A percentile compares a stretch with the other conserved stretches of the same genome.
phyloP scores from a whole-genome alignment of 495 filamentous ascomycete species.

The Amphirosellinia nigrospora region DNA sequence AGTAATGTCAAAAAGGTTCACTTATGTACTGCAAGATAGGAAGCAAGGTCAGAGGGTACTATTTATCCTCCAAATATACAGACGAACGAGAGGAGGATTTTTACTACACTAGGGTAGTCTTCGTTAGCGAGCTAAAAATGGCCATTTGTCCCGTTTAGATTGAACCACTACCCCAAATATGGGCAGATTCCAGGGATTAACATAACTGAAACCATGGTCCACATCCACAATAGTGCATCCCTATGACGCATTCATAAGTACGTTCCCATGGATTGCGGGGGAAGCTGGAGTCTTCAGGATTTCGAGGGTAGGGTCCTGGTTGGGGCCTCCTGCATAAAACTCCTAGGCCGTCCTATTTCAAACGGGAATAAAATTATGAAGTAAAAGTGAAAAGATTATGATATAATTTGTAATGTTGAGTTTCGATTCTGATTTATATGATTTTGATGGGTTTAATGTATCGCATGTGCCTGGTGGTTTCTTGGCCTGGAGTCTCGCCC shows the following conservation, averaged over 20 bases:
- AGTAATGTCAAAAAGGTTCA: background rate
- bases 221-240: background rate
- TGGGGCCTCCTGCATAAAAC: too few species aligned
- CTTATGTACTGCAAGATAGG: background rate
- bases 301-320: too few species aligned
- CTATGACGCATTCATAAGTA: conserved; percentile 14
- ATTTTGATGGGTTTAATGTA: too few species aligned
- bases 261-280: conserved; percentile 7
- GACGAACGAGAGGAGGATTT: background rate
- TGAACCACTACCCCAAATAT: conserved; percentile 10
- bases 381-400: too few species aligned
- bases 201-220: conserved; percentile 1
- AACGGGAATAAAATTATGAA: too few species aligned
- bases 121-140: background rate
- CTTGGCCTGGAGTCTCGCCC: too few species aligned
- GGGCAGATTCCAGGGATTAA: conserved; percentile 9
- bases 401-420: too few species aligned
- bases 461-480: too few species aligned
- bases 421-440: too few species aligned
- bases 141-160: background rate
- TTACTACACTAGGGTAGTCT: background rate
- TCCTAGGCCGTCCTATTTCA: too few species aligned
- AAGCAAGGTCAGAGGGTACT: background rate
- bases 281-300: background rate
- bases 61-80: background rate